These are phyloP conservation scores for Kurtzmaniella quercitrusa DNA, from an alignment of 1,139 yeast genomes.

Conservation along the genomic window DNA sequence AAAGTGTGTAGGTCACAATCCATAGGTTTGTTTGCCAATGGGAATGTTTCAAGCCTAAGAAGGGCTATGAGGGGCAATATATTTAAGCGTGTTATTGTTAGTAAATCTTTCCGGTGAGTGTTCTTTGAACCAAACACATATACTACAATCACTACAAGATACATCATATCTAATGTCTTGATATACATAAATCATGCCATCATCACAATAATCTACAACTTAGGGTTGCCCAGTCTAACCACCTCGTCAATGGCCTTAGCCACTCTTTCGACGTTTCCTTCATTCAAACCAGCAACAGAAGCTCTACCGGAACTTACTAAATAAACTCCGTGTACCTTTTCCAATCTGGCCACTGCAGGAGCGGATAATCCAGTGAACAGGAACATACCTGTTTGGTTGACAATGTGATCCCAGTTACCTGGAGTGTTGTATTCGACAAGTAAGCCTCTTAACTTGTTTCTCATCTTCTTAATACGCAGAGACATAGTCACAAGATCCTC, in stretches of 20 bases:
- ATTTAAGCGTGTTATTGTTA: no score
- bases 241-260: constrained; percentile 84
- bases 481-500: constrained; percentile 86
- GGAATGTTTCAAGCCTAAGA: no score
- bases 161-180: neutral
- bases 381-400: constrained; percentile 93
- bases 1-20: no score
- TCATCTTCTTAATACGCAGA: constrained; percentile 75
- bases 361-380: constrained; percentile 84
- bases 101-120: neutral
- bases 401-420: constrained; percentile 92
- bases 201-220: constrained; percentile 20
- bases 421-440: constrained; percentile 69
- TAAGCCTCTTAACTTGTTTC: constrained; percentile 58
- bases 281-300: constrained; percentile 90
- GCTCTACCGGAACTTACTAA: constrained; percentile 85
- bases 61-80: no score
- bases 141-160: neutral
- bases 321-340: constrained; percentile 73
- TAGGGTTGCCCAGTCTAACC: constrained; percentile 43
- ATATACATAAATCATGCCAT: constrained; percentile 1
- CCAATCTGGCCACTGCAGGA: constrained; percentile 78
- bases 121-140: neutral
- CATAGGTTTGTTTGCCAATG: no score
- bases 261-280: constrained; percentile 70